Evolutionary conservation across 2,329 filamentous ascomycete species (phyloP).

Genomic region (Aspergillus neoniger): DNA sequence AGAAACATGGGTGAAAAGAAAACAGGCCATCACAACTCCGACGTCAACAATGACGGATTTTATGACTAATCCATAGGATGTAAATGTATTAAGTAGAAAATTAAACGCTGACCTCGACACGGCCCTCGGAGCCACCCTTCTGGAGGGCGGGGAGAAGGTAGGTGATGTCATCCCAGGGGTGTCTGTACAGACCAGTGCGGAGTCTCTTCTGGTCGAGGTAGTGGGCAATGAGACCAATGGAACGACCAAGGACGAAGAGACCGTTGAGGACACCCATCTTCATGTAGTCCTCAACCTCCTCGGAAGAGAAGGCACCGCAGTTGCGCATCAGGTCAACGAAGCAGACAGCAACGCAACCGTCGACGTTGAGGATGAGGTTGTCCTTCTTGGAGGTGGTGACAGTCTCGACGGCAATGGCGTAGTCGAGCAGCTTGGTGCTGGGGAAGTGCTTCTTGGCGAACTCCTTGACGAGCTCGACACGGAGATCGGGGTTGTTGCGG

Average conservation of each 20-base stretch:
- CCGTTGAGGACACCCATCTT: slow-evolving; percentile 99
- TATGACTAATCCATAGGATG: slow-evolving; percentile 29
- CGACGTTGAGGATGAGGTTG: slow-evolving; percentile 99
- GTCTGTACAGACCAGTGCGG: slow-evolving; percentile 96
- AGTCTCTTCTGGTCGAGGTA: slow-evolving; percentile 99
- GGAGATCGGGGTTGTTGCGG: slow-evolving; percentile 98
- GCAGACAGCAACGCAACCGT: slow-evolving; percentile 97
- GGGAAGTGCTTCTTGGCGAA: slow-evolving; percentile 98
- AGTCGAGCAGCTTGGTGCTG: slow-evolving; percentile 96
- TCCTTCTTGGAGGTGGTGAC: slow-evolving; percentile 99
- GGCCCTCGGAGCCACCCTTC: slow-evolving; percentile 74
- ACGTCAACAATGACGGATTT: slow-evolving; percentile 37
- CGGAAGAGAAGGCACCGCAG: slow-evolving; percentile 91
- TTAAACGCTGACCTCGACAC: slow-evolving; percentile 84
- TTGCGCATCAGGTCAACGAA: slow-evolving; percentile 97
- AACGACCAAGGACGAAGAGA: slow-evolving; percentile 95
- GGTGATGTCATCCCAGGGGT: slow-evolving; percentile 98
- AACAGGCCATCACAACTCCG: slow-evolving; percentile 40
- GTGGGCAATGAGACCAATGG: slow-evolving; percentile 98
- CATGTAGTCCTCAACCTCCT: slow-evolving; percentile 98
- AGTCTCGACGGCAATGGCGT: slow-evolving; percentile 94
- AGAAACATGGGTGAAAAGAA: slow-evolving; percentile 27
- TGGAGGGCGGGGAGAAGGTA: slow-evolving; percentile 83
- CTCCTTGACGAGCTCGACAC: slow-evolving; percentile 99
- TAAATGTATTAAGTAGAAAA: slow-evolving; percentile 31